These are phyloP conservation scores for Triticum urartu DNA, from an alignment of 176 grass and related monocot genomes.

Conservation along the genomic window DNA sequence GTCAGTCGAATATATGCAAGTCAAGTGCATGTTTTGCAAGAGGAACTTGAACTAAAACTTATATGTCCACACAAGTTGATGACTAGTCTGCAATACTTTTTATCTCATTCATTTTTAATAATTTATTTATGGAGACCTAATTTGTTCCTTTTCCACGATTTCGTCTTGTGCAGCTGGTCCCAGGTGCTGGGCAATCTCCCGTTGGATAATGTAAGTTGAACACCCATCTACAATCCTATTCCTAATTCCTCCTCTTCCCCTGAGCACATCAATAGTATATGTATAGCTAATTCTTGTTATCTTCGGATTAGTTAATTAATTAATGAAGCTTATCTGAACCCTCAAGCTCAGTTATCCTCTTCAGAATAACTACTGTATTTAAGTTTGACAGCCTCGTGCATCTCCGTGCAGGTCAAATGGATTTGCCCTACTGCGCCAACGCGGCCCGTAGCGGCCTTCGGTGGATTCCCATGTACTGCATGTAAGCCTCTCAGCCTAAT, in stretches of 20 bases:
- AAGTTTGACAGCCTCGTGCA: neutral
- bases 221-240: slow-evolving; percentile 16
- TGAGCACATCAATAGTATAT: neutral
- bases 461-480: slow-evolving; percentile 95
- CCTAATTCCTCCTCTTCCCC: slow-evolving; percentile 15
- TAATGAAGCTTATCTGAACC: slow-evolving; percentile 31
- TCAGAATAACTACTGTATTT: neutral
- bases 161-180: slow-evolving; percentile 72
- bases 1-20: neutral
- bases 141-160: slow-evolving; percentile 1
- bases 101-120: neutral
- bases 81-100: neutral
- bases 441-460: slow-evolving; percentile 75
- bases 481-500: slow-evolving; percentile 54
- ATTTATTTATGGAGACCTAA: slow-evolving; percentile 5
- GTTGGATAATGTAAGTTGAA: slow-evolving; percentile 79
- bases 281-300: slow-evolving; percentile 30
- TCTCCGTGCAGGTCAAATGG: slow-evolving; percentile 85
- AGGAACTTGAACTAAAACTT: neutral
- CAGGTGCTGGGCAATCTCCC: slow-evolving; percentile 87
- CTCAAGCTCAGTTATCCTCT: neutral
- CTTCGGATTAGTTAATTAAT: slow-evolving; percentile 20
- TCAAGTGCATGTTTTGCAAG: neutral
- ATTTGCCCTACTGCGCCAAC: slow-evolving; percentile 95
- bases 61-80: neutral